Evolutionary conservation across 108 stramenopile species (phyloP).

Genomic region (Pseudonitzschia multiseries): DNA sequence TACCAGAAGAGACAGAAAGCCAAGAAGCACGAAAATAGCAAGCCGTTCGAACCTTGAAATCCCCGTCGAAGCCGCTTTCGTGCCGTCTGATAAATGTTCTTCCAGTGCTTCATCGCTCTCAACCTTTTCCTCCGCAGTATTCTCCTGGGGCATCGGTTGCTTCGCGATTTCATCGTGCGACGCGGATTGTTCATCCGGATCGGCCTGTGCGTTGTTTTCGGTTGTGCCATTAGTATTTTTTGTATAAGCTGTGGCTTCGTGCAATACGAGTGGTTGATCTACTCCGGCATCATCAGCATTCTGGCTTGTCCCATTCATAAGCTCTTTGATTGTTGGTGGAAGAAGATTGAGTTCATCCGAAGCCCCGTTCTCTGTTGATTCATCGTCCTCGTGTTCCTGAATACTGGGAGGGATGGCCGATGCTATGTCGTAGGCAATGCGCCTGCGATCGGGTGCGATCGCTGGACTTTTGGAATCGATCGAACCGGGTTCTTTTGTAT

Average conservation of each 20-base stretch:
- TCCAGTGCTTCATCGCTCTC: constrained; percentile 9
- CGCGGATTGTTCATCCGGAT: not conserved
- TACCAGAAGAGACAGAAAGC: not conserved
- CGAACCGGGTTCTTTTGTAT: not conserved
- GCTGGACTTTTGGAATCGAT: not conserved
- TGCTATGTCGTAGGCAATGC: constrained; percentile 4
- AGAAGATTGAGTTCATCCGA: constrained; percentile 8
- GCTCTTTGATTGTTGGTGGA: not conserved
- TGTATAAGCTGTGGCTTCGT: not conserved
- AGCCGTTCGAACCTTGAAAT: not conserved
- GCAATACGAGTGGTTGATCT: not conserved
- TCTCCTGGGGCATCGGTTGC: not conserved
- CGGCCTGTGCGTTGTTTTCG: not conserved
- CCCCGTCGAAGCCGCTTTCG: not conserved
- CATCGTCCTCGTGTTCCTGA: not conserved
- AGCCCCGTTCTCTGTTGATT: constrained; percentile 5
- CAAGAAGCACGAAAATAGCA: not conserved
- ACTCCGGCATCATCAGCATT: not conserved
- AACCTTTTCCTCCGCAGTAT: not conserved
- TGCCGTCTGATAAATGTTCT: not conserved
- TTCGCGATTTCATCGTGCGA: not conserved
- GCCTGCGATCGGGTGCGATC: not conserved
- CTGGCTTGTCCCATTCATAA: not conserved
- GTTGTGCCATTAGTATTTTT: not conserved
- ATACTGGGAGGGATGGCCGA: constrained; percentile 12